Base-by-base conservation (phyloP, 164 flowering plant species). In the Chloranthus sessilifolius region DNA sequence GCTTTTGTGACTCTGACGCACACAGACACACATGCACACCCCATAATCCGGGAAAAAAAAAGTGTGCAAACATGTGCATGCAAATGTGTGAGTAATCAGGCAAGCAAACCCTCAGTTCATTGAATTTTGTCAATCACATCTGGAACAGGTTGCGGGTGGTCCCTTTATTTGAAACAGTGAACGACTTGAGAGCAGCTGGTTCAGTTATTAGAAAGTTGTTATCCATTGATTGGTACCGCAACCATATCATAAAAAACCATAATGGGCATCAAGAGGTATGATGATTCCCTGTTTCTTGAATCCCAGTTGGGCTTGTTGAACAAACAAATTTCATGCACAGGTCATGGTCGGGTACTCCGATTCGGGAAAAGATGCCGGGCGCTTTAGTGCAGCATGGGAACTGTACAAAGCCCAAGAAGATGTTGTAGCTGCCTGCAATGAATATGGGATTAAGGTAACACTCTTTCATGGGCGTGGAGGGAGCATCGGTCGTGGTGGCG, bases 391-490 rank as follows among this genome's bases (percentile, higher is more conserved):
- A 56, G 98, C 95, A 28, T 90, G 98, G 95, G 98, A 84, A 62
- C 89, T 87, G 17, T 87, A 87, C 71, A 87, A 90, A 72, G 95
- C 95, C 46, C 98, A 90, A 70, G 95, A 84, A 58, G 84, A 81
- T 70, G 95, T 91, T 66, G 92, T 83, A 27, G 95, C 95, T 58
- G 92, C 90, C 30, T 90, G 95, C 77, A 87, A 80, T 46, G 95
- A 87, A 61, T 83, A 44, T 72, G 89, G 84, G 5, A 90, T 90
- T 24, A 87, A 90, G 53, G 78, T 87, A 48, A 90, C 98, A 52
- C 66, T 90, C n/a, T 90, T 90, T 68, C 98, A 90, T 63, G 98
- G 98, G 22, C 98, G 98, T 61, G 98, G 95, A 55, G 98, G 98
- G 31, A 90, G 98, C 62, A 80, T 90, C 65, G 98, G 98, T 30